Evolutionary conservation across 306 rosid genomes (phyloP).

Genomic region (Rubus idaeus): DNA sequence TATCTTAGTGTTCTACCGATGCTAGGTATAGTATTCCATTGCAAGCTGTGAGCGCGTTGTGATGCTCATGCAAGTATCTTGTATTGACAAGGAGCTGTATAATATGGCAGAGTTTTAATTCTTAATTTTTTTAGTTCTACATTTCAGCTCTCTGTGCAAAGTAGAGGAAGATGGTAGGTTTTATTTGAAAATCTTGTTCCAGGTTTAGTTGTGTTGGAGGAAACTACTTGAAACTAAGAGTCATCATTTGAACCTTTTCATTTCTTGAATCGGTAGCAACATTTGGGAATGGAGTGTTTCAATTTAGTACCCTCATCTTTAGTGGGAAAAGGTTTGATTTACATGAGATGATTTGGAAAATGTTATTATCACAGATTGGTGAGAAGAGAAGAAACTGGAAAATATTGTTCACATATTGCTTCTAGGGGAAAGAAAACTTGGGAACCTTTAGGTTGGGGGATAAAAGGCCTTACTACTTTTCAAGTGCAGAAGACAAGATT

Average conservation of each 20-base stretch:
- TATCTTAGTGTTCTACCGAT: not conserved
- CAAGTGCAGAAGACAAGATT: conserved; percentile 1
- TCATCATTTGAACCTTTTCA: not conserved
- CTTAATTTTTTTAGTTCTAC: not conserved
- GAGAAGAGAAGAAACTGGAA: too few species aligned
- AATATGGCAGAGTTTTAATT: not conserved
- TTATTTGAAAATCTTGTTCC: not conserved
- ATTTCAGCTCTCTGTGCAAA: not conserved
- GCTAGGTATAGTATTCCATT: not conserved
- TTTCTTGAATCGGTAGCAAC: not conserved
- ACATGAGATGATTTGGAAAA: not conserved
- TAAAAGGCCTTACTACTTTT: not conserved
- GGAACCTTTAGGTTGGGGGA: too few species aligned
- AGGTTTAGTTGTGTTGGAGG: not conserved
- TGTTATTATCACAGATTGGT: not conserved
- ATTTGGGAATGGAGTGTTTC: not conserved
- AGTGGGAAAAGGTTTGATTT: not conserved
- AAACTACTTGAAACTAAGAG: not conserved
- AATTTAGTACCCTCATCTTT: not conserved
- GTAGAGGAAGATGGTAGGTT: not conserved
- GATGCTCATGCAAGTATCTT: too few species aligned
- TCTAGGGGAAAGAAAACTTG: too few species aligned
- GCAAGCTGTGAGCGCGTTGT: too few species aligned
- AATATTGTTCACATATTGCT: not conserved
- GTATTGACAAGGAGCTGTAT: not conserved